Evolutionary conservation across 345 rosid genomes (phyloP).

Genomic region (Salix exigua): DNA sequence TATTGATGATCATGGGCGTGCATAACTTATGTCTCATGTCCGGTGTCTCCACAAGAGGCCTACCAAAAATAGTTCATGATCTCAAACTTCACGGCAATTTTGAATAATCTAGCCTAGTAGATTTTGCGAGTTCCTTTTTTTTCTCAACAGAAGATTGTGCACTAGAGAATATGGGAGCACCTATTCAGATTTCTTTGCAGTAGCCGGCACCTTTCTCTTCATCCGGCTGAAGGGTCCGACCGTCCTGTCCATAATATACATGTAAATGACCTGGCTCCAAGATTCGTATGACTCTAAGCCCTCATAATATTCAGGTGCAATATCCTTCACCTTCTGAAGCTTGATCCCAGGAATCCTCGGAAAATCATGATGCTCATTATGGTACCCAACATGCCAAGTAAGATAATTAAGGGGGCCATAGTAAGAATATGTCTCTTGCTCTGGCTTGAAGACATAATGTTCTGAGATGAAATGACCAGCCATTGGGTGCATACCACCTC

Average conservation of each 20-base stretch:
- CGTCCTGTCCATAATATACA: conserved; percentile 66
- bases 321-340: conserved; percentile 77
- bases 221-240: conserved; percentile 77
- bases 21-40: background rate
- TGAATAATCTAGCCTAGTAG: too few species aligned
- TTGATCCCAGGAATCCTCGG: conserved; percentile 79
- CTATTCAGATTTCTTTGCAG: conserved; percentile 54
- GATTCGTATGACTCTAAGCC: conserved; percentile 56
- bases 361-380: conserved; percentile 92
- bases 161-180: background rate
- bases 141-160: background rate
- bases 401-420: conserved; percentile 77
- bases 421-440: conserved; percentile 84
- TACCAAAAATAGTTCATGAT: too few species aligned
- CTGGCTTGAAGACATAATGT: conserved; percentile 73
- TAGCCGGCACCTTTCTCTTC: conserved; percentile 59
- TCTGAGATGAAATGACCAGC: conserved; percentile 91
- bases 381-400: conserved; percentile 83
- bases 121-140: too few species aligned
- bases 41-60: background rate
- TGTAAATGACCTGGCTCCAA: conserved; percentile 87
- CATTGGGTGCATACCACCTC: conserved; percentile 92
- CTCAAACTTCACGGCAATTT: too few species aligned
- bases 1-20: too few species aligned
- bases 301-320: conserved; percentile 75